A percentile compares a stretch with the other conserved stretches of the same genome.
Evolutionary conservation across 768 basidiomycete species (phyloP).

Genomic region (button mushroom (Agaricus bisporus)): DNA sequence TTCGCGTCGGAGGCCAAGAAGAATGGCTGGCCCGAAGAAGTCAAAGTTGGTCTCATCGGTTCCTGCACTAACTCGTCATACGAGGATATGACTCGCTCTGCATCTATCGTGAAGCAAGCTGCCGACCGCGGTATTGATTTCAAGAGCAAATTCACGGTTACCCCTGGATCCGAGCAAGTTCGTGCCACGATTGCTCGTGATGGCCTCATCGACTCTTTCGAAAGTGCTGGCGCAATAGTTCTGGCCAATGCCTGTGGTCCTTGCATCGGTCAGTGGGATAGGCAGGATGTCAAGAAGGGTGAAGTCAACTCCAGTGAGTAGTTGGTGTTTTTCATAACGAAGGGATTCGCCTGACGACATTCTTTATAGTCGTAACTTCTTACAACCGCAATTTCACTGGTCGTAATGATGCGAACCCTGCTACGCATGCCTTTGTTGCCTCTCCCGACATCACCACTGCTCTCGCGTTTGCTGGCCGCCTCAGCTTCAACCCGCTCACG

Average conservation of each 20-base stretch:
- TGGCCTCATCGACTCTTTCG: constrained; percentile 85
- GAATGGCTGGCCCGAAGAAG: constrained; percentile 95
- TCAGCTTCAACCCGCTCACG: constrained; percentile 95
- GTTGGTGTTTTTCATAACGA: neutral
- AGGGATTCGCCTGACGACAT: constrained; percentile 1
- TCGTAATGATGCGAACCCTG: constrained; percentile 98
- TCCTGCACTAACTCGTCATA: constrained; percentile 99
- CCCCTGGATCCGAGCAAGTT: constrained; percentile 97
- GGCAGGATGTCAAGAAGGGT: constrained; percentile 94
- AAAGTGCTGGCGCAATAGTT: constrained; percentile 84
- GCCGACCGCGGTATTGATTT: constrained; percentile 76
- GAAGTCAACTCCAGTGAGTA: constrained; percentile 88
- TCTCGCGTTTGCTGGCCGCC: constrained; percentile 88
- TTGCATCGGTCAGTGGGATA: constrained; percentile 99
- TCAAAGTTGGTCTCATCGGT: constrained; percentile 96
- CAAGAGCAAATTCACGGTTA: constrained; percentile 96
- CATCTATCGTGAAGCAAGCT: constrained; percentile 89
- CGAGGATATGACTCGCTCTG: constrained; percentile 98
- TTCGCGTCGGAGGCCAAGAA: constrained; percentile 88
- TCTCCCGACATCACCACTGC: constrained; percentile 96
- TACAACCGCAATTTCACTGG: constrained; percentile 99
- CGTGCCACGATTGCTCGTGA: constrained; percentile 97
- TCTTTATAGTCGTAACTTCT: constrained; percentile 80
- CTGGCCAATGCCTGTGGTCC: constrained; percentile 99
- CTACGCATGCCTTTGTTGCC: constrained; percentile 94